Percentiles rank a stretch among this genome's conserved stretches.
These are phyloP conservation scores for Aspergillus sp. DNA, from an alignment of 2,329 filamentous ascomycete species.

Conservation along the genomic window DNA sequence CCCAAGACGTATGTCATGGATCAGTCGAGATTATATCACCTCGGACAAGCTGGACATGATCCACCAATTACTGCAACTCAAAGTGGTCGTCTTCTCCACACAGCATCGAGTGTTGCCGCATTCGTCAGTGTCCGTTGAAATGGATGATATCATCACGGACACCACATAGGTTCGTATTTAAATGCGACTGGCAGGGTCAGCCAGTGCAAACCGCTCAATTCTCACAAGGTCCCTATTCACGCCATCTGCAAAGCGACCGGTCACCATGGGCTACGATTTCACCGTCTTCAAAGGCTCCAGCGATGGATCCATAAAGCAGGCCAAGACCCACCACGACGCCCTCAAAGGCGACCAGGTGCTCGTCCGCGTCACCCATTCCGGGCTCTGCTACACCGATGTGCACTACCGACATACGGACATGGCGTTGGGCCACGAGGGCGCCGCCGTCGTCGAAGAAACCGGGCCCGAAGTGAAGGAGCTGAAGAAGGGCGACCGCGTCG, in stretches of 20 bases:
- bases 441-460: slow-evolving; percentile 31
- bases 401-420: slow-evolving; percentile 35
- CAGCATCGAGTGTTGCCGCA: too few species aligned
- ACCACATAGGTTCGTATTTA: background rate
- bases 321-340: slow-evolving; percentile 44
- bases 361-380: slow-evolving; percentile 64
- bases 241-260: background rate
- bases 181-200: too few species aligned
- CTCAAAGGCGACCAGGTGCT: slow-evolving; percentile 50
- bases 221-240: background rate
- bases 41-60: too few species aligned
- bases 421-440: slow-evolving; percentile 41
- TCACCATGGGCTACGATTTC: slow-evolving; percentile 42
- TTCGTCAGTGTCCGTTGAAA: too few species aligned
- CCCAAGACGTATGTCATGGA: too few species aligned
- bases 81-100: too few species aligned
- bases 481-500: slow-evolving; percentile 42
- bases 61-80: too few species aligned
- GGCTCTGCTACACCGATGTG: slow-evolving; percentile 63
- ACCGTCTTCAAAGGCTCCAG: slow-evolving; percentile 64
- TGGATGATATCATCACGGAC: background rate
- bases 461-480: slow-evolving; percentile 33
- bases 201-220: background rate
- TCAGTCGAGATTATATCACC: too few species aligned
- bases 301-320: slow-evolving; percentile 55